phyloP scores from a whole-genome alignment of 371 early-diverging fungal species.

The Quaeritorhiza haematococci region DNA sequence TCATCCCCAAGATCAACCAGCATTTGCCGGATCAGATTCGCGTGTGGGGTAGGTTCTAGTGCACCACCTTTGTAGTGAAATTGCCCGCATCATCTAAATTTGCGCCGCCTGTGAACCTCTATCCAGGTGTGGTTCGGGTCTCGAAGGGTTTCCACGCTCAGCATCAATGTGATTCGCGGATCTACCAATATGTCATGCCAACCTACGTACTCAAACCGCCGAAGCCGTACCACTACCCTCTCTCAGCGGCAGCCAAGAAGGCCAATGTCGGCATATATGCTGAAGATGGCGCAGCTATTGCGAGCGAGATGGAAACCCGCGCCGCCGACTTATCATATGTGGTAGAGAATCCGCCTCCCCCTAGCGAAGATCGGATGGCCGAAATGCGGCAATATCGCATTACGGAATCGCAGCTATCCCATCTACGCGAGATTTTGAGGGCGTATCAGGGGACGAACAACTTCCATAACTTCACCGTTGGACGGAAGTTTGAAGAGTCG shows the following conservation, averaged over 20 bases:
- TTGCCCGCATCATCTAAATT: too few species aligned
- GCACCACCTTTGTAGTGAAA: too few species aligned
- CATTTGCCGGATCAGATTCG: constrained; percentile 75
- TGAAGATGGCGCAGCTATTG: neutral
- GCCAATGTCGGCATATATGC: neutral
- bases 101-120: constrained; percentile 8
- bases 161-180: constrained; percentile 82
- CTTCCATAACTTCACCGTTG: constrained; percentile 95
- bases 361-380: neutral
- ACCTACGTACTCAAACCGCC: too few species aligned
- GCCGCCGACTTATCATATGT: too few species aligned
- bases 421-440: constrained; percentile 63
- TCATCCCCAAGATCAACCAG: constrained; percentile 70
- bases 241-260: neutral
- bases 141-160: constrained; percentile 89
- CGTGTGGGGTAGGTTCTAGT: constrained; percentile 65
- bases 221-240: too few species aligned
- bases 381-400: constrained; percentile 55
- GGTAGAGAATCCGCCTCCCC: too few species aligned
- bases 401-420: constrained; percentile 47
- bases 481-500: constrained; percentile 64
- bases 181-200: constrained; percentile 97
- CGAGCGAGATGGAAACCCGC: too few species aligned
- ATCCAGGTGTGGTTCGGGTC: constrained; percentile 62
- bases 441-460: constrained; percentile 88